Evolutionary conservation across 306 rosid genomes (phyloP), one percentile per base, ranked within the genome.

Genomic region (Quercus cerris): DNA sequence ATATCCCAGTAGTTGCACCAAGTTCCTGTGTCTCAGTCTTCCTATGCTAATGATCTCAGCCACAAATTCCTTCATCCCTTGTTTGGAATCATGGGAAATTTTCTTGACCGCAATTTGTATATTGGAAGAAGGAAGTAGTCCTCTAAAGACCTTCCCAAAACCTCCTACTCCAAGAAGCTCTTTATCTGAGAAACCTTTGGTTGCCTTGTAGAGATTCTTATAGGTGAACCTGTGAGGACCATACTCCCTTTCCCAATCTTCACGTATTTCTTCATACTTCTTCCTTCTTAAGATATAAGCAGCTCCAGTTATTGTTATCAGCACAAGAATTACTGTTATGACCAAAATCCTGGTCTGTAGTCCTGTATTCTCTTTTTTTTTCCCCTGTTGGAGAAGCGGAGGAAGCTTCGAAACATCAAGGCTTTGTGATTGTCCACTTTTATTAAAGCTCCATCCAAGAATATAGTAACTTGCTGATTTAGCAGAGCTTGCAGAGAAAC

Each of bases 131-230:
- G 83, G 90, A 74, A 93, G 72, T 27, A 22, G 79, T 17, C 97
- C 97, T 86, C 73, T 87, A 78, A 86, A 90, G 41, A 92, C 97
- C 35, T 87, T 67, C 0, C 97, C 97, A 75, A 93, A 90, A 51
- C 97, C 97, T 6, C 97, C 97, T 20, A 57, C 63, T 0, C 97
- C 97, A 62, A 93, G 68, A 8, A 90, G 72, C 75, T 88, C 85
- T 2, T 41, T 82, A 22, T 92, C 88, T 56, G 27, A 81, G 57
- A 93, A 93, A 35, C 96, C 94, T 56, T 88, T 88, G 30, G 96
- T 90, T 4, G 96, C 94, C 1, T 38, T 23, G 61, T 85, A 83
- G 19, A 90, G 80, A 69, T 91, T 90, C 49, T 88, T 82, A 81
- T 83, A 89, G 56, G 85, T 87, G 77, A 86, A 88, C 63, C 92